phyloP scores from a whole-genome alignment of 2,329 filamentous ascomycete genomes.

The Penicillium sp. region DNA sequence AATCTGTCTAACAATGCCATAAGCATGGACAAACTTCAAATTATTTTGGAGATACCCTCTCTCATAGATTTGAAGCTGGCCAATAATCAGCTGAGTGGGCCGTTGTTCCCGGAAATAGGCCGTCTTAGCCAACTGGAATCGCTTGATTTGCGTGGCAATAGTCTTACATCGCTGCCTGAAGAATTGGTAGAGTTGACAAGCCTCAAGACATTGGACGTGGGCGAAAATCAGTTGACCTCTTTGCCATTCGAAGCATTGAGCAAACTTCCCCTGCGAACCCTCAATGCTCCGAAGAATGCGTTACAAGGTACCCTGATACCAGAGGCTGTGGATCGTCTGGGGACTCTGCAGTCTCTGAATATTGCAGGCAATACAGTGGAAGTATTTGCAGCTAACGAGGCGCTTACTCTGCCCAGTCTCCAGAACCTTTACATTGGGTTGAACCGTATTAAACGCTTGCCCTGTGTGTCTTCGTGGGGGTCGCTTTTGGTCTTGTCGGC shows the following conservation, averaged over 20 bases:
- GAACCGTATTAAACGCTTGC: constrained; percentile 73
- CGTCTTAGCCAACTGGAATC: constrained; percentile 69
- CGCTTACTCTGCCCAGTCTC: constrained; percentile 66
- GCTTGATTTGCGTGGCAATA: constrained; percentile 79
- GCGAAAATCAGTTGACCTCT: constrained; percentile 71
- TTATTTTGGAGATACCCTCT: constrained; percentile 69
- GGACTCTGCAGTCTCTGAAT: constrained; percentile 71
- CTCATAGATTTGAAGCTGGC: constrained; percentile 79
- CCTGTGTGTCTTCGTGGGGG: constrained; percentile 71
- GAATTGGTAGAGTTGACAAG: constrained; percentile 65
- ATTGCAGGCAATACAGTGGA: constrained; percentile 72
- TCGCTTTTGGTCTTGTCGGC: constrained; percentile 70
- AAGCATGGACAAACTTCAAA: constrained; percentile 66
- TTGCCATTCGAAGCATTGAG: constrained; percentile 70
- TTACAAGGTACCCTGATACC: constrained; percentile 71
- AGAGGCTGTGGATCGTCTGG: constrained; percentile 56
- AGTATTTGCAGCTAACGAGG: constrained; percentile 48
- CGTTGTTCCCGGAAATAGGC: constrained; percentile 62
- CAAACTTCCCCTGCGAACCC: constrained; percentile 67
- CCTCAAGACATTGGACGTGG: constrained; percentile 74
- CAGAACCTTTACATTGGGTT: constrained; percentile 73
- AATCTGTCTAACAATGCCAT: constrained; percentile 86
- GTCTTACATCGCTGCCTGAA: constrained; percentile 67
- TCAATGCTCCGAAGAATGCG: constrained; percentile 75
- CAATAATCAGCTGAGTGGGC: constrained; percentile 70